These are phyloP conservation scores for Tylopilus felleus DNA, from an alignment of 768 basidiomycete genomes.

Conservation along the genomic window DNA sequence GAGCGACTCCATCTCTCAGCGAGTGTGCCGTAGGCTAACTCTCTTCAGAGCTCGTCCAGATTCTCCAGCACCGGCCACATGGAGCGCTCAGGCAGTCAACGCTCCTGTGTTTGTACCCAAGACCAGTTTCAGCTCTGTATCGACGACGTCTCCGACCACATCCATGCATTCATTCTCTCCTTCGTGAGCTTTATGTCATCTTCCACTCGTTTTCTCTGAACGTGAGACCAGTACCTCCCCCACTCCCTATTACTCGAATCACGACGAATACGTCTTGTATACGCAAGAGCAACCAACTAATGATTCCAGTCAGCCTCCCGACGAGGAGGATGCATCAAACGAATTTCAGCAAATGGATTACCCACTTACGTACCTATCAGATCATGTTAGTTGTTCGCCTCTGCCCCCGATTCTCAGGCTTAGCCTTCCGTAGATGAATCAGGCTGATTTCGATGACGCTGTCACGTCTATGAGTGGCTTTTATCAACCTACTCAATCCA, in stretches of 20 bases:
- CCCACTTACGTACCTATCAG: slow-evolving; percentile 18
- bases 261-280: slow-evolving; percentile 41
- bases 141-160: slow-evolving; percentile 14
- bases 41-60: slow-evolving; percentile 38
- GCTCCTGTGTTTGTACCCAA: slow-evolving; percentile 86
- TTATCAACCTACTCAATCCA: slow-evolving; percentile 42
- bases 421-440: slow-evolving; percentile 3
- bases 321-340: slow-evolving; percentile 14
- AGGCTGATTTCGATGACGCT: slow-evolving; percentile 33
- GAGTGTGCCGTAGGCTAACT: slow-evolving; percentile 4
- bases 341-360: slow-evolving; percentile 25
- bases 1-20: slow-evolving; percentile 5
- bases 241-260: slow-evolving; percentile 27
- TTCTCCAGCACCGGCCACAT: slow-evolving; percentile 39
- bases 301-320: slow-evolving; percentile 4
- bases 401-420: not conserved
- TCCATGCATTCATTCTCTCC: slow-evolving; percentile 31
- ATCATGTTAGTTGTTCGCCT: slow-evolving; percentile 19
- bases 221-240: slow-evolving; percentile 22
- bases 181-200: slow-evolving; percentile 19
- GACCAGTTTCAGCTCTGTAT: slow-evolving; percentile 41
- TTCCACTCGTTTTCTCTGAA: slow-evolving; percentile 6
- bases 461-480: slow-evolving; percentile 31
- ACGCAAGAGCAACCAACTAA: slow-evolving; percentile 8
- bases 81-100: slow-evolving; percentile 68